phyloP scores from a whole-genome alignment of 2,329 filamentous ascomycete genomes.

The Amylocarpus encephaloides region DNA sequence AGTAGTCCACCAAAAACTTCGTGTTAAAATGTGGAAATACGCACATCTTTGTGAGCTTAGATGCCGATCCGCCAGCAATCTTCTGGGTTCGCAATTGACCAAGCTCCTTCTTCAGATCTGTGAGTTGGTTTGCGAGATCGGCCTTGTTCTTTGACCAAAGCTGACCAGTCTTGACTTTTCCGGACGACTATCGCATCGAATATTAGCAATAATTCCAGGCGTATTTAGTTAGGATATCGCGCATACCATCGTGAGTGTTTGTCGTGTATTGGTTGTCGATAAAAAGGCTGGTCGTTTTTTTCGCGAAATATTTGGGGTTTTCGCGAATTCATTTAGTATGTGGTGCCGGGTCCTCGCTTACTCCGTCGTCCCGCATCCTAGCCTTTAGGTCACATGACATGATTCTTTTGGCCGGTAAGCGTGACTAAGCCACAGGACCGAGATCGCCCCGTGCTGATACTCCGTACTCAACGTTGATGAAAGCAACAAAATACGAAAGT shows the following conservation, averaged over 20 bases:
- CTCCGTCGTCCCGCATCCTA: neutral
- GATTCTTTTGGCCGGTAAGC: neutral
- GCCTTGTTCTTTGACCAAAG: constrained; percentile 99
- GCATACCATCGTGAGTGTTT: constrained; percentile 20
- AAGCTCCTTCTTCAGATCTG: constrained; percentile 93
- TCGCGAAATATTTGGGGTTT: constrained; percentile 1
- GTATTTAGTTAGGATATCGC: neutral
- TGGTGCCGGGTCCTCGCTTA: neutral
- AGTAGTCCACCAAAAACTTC: too few relatives aligned
- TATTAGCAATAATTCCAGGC: constrained; percentile 21
- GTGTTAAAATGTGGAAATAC: constrained; percentile 36
- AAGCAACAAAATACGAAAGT: neutral
- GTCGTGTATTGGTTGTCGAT: constrained; percentile 18
- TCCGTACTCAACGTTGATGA: neutral
- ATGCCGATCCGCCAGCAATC: constrained; percentile 84
- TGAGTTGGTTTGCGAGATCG: constrained; percentile 91
- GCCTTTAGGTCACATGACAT: too few relatives aligned
- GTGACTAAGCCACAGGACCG: neutral
- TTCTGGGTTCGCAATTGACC: constrained; percentile 97
- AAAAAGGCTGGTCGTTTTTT: constrained; percentile 6
- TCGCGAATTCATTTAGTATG: constrained; percentile 6
- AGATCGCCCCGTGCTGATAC: neutral
- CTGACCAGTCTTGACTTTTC: constrained; percentile 87
- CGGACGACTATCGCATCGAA: constrained; percentile 45
- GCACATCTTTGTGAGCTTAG: constrained; percentile 98